Evolutionary conservation across 441 rosid genomes (phyloP), one percentile per base, ranked within the genome.

Genomic region (Corymbia citriodora): DNA sequence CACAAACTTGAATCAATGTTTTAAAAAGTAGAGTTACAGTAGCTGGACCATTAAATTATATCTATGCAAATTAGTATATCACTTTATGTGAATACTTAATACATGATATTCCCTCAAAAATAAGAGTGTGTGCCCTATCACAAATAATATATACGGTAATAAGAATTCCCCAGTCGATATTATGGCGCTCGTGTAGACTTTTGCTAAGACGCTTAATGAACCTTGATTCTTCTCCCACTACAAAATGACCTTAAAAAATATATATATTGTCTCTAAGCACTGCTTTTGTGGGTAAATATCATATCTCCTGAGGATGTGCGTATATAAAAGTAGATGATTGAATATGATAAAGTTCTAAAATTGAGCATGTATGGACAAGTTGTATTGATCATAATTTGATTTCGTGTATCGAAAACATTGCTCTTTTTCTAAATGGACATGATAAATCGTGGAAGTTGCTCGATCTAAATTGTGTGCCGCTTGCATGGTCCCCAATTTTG

Each of bases 351-450:
- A 72, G 8, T 72, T 8, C 3, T 72, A 33, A 72, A 72, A 36
- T 36, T 1, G 27, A 72, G 4, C 1, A 4, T 16, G 5, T 10
- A 36, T 33, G 48, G 15, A 18, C 0, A 2, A 36, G 48, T 72
- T 36, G 15, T 6, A 36, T 36, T 0, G 27, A 14, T 11, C 0
- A 0, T 11, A 55, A 55, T 3, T 18, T 55, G 11, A 55, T 55
- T 55, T 55, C 29, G 13, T 57, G 29, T 9, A 2, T 2, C 0
- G 9, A 57, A 5, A 5, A 23, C 12, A 0, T 57, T 6, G 12
- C 1, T 57, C 13, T 0, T 5, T 2, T 9, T 57, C 0, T 57
- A 57, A 23, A 57, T 4, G 63, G 27, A 23, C 13, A 27, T 27
- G 3, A 4, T 57, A 57, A 57, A 9, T 6, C 10, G 12, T 10